These are phyloP conservation scores for Echium plantagineum DNA, from an alignment of 257 asterid species.

Conservation along the genomic window DNA sequence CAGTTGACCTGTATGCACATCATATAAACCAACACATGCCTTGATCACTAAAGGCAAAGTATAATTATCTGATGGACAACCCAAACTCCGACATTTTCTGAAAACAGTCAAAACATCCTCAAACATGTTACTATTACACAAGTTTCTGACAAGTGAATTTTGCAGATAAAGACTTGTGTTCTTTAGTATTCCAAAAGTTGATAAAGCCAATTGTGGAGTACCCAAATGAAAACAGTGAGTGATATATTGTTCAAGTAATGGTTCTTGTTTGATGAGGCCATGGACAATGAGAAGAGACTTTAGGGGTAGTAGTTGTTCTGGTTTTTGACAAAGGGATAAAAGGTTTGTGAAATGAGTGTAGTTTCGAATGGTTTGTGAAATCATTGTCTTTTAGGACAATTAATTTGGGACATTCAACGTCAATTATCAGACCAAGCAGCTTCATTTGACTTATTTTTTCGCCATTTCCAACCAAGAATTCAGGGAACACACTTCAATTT, in stretches of 20 bases:
- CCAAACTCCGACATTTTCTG: constrained; percentile 27
- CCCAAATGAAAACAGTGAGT: constrained; percentile 37
- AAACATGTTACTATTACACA: constrained; percentile 31
- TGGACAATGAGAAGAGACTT: constrained; percentile 24
- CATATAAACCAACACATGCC: constrained; percentile 36
- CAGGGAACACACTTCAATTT: too few species aligned
- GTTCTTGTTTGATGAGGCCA: constrained; percentile 25
- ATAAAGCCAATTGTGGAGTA: constrained; percentile 32
- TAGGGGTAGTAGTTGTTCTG: constrained; percentile 32
- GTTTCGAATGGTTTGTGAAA: constrained; percentile 5
- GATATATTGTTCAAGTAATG: constrained; percentile 22
- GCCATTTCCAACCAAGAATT: too few species aligned
- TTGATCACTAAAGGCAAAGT: constrained; percentile 58
- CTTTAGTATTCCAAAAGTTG: constrained; percentile 18
- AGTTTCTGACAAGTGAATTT: constrained; percentile 34
- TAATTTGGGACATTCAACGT: too few species aligned
- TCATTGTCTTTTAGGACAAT: too few species aligned
- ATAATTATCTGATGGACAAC: constrained; percentile 39
- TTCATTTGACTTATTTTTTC: too few species aligned
- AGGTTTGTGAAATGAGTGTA: constrained; percentile 17
- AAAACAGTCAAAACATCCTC: constrained; percentile 26
- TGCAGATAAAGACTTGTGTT: constrained; percentile 25
- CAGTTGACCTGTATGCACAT: constrained; percentile 25
- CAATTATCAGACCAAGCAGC: too few species aligned
- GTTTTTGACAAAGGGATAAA: constrained; percentile 28